Percentiles rank a stretch among this genome's conserved stretches.
Conservation (phyloP, 768 basidiomycete species). For the Boletus reticuloceps region DNA sequence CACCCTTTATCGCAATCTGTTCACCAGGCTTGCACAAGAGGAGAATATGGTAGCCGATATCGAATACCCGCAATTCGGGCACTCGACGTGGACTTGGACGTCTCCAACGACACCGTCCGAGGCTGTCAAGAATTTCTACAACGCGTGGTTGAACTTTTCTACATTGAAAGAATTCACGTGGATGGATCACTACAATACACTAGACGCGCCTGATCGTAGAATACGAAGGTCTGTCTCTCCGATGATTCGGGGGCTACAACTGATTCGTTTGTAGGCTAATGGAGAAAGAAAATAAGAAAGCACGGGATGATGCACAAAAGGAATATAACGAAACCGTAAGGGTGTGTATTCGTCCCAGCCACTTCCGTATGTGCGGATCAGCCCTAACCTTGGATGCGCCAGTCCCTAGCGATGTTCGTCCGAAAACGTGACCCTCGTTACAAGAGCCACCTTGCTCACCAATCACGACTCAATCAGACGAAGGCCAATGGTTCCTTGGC, state of each 20-base stretch:
- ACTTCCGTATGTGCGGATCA: not conserved
- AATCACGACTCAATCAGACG: conserved; percentile 39
- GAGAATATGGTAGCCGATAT: conserved; percentile 49
- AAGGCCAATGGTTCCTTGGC: conserved; percentile 31
- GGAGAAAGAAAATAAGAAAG: conserved; percentile 96
- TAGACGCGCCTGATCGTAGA: conserved; percentile 84
- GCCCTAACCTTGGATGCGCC: not conserved
- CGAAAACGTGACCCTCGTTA: conserved; percentile 90
- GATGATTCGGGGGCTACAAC: not conserved
- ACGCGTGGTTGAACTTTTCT: conserved; percentile 80
- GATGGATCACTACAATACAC: conserved; percentile 79
- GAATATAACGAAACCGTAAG: conserved; percentile 93
- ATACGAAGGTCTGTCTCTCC: conserved; percentile 60
- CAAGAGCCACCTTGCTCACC: conserved; percentile 55
- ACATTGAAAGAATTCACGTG: conserved; percentile 88
- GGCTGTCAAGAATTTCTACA: conserved; percentile 76
- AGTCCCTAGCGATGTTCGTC: conserved; percentile 75
- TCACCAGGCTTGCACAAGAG: conserved; percentile 77
- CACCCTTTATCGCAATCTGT: conserved; percentile 84
- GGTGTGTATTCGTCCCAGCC: conserved; percentile 44
- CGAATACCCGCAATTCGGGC: conserved; percentile 82
- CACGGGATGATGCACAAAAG: conserved; percentile 77
- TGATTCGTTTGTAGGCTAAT: conserved; percentile 54
- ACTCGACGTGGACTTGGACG: conserved; percentile 72
- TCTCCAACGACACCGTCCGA: conserved; percentile 43